A percentile compares a stretch with the other conserved stretches of the same genome.
Conservation (phyloP, 192 early-diverging fungal species). For the Mortierella antarctica region DNA sequence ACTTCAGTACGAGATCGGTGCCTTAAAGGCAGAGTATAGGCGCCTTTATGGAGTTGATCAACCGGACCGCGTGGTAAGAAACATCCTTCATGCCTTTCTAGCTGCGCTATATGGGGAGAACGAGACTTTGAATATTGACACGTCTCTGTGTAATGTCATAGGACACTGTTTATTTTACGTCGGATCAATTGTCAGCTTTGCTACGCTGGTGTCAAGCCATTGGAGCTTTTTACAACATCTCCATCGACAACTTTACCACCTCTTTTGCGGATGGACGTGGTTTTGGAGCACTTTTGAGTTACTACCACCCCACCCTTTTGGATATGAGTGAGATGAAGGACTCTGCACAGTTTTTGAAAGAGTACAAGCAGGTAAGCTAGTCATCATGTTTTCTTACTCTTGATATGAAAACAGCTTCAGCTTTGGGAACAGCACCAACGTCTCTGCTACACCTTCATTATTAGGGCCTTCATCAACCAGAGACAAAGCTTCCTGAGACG, state of each 20-base stretch:
- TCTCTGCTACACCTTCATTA: not conserved
- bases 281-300: conserved; percentile 46
- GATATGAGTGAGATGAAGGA: conserved; percentile 51
- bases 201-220: conserved; percentile 54
- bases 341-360: conserved; percentile 42
- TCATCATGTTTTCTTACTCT: not conserved
- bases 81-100: no score
- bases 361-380: conserved; percentile 40
- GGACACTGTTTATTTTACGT: conserved; percentile 53
- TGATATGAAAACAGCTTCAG: not conserved
- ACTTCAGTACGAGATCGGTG: conserved; percentile 38
- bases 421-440: not conserved
- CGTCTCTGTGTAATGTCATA: not conserved
- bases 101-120: not conserved
- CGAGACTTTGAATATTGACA: not conserved
- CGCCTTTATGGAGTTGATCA: conserved; percentile 30
- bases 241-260: conserved; percentile 52
- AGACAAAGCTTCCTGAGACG: conserved; percentile 13
- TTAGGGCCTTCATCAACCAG: conserved; percentile 41
- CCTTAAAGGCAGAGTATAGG: conserved; percentile 32
- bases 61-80: conserved; percentile 39
- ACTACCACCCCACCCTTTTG: conserved; percentile 52
- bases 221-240: conserved; percentile 43
- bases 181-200: conserved; percentile 49
- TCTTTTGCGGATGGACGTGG: conserved; percentile 54